Percentiles rank a stretch among this genome's conserved stretches.
These are phyloP conservation scores for Lavandula angustifolia DNA, from an alignment of 257 asterid species.

Conservation along the genomic window DNA sequence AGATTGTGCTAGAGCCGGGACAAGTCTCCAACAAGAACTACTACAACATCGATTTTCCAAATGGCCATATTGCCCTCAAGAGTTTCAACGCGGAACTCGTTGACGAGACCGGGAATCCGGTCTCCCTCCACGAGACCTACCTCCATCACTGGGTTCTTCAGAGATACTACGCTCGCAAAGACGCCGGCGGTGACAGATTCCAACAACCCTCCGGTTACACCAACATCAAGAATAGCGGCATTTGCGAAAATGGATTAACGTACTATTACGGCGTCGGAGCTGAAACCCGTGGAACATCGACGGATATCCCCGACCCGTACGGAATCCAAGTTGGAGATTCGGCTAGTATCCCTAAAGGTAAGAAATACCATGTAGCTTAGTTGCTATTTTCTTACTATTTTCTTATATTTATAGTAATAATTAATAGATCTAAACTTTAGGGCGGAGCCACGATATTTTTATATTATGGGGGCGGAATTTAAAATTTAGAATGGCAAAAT, in stretches of 20 bases:
- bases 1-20: conserved; percentile 55
- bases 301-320: conserved; percentile 59
- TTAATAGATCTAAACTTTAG: no score
- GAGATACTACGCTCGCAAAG: conserved; percentile 34
- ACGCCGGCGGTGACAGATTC: background rate
- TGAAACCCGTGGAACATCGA: conserved; percentile 58
- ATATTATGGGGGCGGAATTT: no score
- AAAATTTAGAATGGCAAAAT: no score
- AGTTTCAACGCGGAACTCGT: conserved; percentile 54
- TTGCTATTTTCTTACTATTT: no score
- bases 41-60: conserved; percentile 53
- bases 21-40: conserved; percentile 51
- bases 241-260: conserved; percentile 40
- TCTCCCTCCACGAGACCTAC: conserved; percentile 64
- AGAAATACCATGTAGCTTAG: no score
- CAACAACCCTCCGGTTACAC: conserved; percentile 23
- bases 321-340: conserved; percentile 61
- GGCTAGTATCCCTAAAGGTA: conserved; percentile 46
- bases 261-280: conserved; percentile 73
- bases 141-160: conserved; percentile 67
- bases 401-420: no score
- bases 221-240: conserved; percentile 46
- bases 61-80: conserved; percentile 65
- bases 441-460: no score
- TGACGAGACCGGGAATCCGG: conserved; percentile 52